Conservation (phyloP, 2,329 filamentous ascomycete genomes). For the Ceratocystis huliohia region DNA sequence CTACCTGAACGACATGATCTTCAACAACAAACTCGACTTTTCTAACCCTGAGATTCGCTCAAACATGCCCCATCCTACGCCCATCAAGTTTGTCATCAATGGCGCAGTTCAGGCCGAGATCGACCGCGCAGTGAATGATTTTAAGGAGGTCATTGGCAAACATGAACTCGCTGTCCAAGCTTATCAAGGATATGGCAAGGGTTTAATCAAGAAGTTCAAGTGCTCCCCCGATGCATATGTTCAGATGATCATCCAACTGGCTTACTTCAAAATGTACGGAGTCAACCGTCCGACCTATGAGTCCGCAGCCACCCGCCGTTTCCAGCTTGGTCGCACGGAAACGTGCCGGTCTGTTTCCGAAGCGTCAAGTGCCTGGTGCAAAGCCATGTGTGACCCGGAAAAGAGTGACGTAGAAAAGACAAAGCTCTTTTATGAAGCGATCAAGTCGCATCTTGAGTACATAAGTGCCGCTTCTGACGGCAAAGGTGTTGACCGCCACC, state of each 20-base stretch:
- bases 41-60: slow-evolving; percentile 66
- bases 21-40: slow-evolving; percentile 88
- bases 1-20: slow-evolving; percentile 81
- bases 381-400: slow-evolving; percentile 62
- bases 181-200: slow-evolving; percentile 96
- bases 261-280: slow-evolving; percentile 98
- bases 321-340: slow-evolving; percentile 92
- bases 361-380: slow-evolving; percentile 81
- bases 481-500: slow-evolving; percentile 85
- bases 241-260: slow-evolving; percentile 96
- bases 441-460: slow-evolving; percentile 76
- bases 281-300: slow-evolving; percentile 97
- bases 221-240: slow-evolving; percentile 96
- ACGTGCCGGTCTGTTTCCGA: slow-evolving; percentile 88
- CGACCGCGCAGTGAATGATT: slow-evolving; percentile 63
- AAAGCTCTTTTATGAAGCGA: slow-evolving; percentile 67
- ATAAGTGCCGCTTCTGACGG: slow-evolving; percentile 81
- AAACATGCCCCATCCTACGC: slow-evolving; percentile 65
- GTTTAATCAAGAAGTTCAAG: slow-evolving; percentile 98
- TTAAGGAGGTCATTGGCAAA: slow-evolving; percentile 64
- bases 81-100: slow-evolving; percentile 66
- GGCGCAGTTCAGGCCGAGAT: slow-evolving; percentile 65
- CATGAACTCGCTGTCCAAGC: slow-evolving; percentile 90
- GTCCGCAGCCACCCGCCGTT: slow-evolving; percentile 84
- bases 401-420: slow-evolving; percentile 52